phyloP scores from a whole-genome alignment of 768 basidiomycete species.

The Pisolithus marmoratus region DNA sequence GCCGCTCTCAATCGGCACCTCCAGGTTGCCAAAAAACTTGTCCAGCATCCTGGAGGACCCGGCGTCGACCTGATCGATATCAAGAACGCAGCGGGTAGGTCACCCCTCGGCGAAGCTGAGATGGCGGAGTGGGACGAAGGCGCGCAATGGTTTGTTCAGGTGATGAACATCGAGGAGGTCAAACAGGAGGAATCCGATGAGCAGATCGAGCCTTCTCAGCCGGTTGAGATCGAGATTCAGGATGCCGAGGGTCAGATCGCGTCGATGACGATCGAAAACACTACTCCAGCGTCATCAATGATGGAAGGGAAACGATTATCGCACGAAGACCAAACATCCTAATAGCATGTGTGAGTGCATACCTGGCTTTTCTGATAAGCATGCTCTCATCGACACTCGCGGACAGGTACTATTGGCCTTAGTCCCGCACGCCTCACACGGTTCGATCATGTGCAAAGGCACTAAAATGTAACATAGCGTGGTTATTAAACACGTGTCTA shows the following conservation, averaged over 20 bases:
- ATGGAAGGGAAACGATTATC: no score
- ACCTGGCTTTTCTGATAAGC: no score
- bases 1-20: conserved; percentile 83
- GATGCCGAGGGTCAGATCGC: conserved; percentile 68
- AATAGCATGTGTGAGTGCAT: no score
- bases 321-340: no score
- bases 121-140: conserved; percentile 78
- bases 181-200: conserved; percentile 28
- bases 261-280: conserved; percentile 45
- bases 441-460: no score
- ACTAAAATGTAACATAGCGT: no score
- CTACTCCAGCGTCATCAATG: neutral
- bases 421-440: no score
- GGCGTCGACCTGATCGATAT: conserved; percentile 68
- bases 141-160: conserved; percentile 72
- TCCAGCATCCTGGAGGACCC: conserved; percentile 50
- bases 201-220: conserved; percentile 27
- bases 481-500: no score
- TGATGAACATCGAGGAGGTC: conserved; percentile 67
- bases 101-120: conserved; percentile 81
- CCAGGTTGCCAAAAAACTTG: conserved; percentile 49
- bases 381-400: no score
- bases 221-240: conserved; percentile 65
- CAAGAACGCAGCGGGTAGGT: conserved; percentile 66
- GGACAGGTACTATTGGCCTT: no score